Evolutionary conservation across 257 asterid genomes (phyloP).

Genomic region (Sherardia arvensis): DNA sequence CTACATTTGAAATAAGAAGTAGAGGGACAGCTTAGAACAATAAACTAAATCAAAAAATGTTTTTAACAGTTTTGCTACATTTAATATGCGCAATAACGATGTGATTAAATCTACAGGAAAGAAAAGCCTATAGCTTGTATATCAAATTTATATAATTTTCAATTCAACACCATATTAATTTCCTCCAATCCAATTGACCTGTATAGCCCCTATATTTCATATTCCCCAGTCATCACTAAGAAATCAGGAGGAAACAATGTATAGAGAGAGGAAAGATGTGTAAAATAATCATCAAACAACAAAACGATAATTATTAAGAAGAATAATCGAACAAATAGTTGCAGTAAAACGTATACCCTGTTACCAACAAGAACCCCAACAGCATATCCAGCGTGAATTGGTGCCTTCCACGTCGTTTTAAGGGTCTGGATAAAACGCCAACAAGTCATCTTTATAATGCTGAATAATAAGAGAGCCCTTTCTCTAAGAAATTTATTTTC

Average conservation of each 20-base stretch:
- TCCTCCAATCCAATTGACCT: neutral
- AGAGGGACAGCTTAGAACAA: neutral
- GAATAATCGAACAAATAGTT: slow-evolving; percentile 6
- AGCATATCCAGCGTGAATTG: slow-evolving; percentile 38
- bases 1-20: slow-evolving; percentile 48
- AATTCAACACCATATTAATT: neutral
- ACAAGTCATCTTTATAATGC: slow-evolving; percentile 9
- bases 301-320: neutral
- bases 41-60: neutral
- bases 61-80: neutral
- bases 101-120: neutral
- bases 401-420: slow-evolving; percentile 46
- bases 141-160: neutral
- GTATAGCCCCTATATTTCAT: neutral
- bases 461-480: neutral
- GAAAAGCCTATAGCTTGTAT: neutral
- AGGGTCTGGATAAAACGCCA: slow-evolving; percentile 46
- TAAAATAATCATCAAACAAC: neutral
- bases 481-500: neutral
- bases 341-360: slow-evolving; percentile 40
- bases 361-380: slow-evolving; percentile 64
- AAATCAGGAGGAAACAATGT: neutral
- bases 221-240: neutral
- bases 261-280: neutral
- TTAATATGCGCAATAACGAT: too few species aligned